Conservation (phyloP, 2,329 filamentous ascomycete genomes). For the Phaeosphaeriaceae sp. region DNA sequence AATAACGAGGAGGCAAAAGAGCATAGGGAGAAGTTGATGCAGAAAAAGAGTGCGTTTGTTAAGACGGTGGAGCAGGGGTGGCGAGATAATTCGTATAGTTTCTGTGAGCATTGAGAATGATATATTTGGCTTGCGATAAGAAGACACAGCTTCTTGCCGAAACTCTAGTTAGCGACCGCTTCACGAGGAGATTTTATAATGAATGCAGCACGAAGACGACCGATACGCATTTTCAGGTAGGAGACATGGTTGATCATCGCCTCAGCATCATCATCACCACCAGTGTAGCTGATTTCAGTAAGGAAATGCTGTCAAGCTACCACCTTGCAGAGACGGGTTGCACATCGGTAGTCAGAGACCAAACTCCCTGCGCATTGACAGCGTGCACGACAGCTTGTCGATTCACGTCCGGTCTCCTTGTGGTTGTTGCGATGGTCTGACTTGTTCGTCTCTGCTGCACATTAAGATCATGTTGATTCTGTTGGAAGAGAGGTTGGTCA, state of each 20-base stretch:
- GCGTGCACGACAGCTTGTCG: conserved; percentile 12
- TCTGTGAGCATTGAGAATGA: conserved; percentile 23
- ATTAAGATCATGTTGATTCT: background rate
- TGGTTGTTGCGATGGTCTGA: conserved; percentile 5
- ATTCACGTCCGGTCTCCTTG: conserved; percentile 5
- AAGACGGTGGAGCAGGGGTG: conserved; percentile 5
- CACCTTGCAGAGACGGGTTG: conserved; percentile 8
- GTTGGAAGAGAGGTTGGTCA: background rate
- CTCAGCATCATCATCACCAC: too few relatives aligned
- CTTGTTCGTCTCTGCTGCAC: conserved; percentile 1
- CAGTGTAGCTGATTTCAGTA: too few relatives aligned
- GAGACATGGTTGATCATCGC: too few relatives aligned
- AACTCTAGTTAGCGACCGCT: too few relatives aligned
- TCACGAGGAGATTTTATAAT: too few relatives aligned
- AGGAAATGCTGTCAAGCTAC: background rate
- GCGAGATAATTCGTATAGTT: conserved; percentile 13
- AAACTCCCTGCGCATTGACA: conserved; percentile 11
- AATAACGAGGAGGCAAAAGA: conserved; percentile 27
- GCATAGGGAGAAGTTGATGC: conserved; percentile 21
- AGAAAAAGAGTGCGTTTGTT: conserved; percentile 12
- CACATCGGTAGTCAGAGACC: conserved; percentile 12
- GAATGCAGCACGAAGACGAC: too few relatives aligned
- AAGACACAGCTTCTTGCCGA: too few relatives aligned
- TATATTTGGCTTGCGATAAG: too few relatives aligned
- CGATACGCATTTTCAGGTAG: too few relatives aligned